Conservation (phyloP, 805 yeast genomes). For the Nadsonia fulvescens region DNA sequence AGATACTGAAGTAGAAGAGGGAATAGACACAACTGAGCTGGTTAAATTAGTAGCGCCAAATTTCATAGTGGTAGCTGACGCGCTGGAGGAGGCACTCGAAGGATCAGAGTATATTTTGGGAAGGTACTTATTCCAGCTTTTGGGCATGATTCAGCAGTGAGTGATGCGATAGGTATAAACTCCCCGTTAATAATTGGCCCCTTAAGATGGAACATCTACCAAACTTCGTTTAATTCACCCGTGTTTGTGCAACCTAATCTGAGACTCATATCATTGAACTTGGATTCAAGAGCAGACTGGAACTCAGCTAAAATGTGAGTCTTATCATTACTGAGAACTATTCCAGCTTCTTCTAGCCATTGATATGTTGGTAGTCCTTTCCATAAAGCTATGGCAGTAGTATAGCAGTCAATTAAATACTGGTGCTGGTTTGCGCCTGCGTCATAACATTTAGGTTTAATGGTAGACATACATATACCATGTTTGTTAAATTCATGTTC, state of each 20-base stretch:
- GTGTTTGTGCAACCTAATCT: conserved; percentile 39
- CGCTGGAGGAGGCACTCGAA: too few relatives aligned
- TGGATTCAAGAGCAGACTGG: conserved; percentile 19
- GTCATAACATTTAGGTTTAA: conserved; percentile 52
- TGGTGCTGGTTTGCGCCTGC: conserved; percentile 14
- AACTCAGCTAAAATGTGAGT: conserved; percentile 35
- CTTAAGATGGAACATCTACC: conserved; percentile 63
- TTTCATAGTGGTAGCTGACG: too few relatives aligned
- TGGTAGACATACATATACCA: conserved; percentile 77
- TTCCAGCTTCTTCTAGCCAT: conserved; percentile 50
- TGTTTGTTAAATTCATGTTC: conserved; percentile 86
- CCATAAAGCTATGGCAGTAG: conserved; percentile 39
- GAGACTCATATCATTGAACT: conserved; percentile 31
- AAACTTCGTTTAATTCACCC: conserved; percentile 40
- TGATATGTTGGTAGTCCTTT: conserved; percentile 45
- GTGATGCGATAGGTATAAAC: conserved; percentile 51
- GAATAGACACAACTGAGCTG: too few relatives aligned
- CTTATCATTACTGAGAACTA: conserved; percentile 39
- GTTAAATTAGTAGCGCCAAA: too few relatives aligned
- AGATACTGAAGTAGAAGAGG: conserved; percentile 10
- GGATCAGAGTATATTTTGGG: conserved; percentile 29
- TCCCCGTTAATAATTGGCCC: conserved; percentile 57
- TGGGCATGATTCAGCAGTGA: too few relatives aligned
- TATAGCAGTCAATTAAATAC: conserved; percentile 53
- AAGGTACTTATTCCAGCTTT: conserved; percentile 46